Base-by-base conservation (phyloP, 2,329 filamentous ascomycete species). In the Herpotrichia juniperi region DNA sequence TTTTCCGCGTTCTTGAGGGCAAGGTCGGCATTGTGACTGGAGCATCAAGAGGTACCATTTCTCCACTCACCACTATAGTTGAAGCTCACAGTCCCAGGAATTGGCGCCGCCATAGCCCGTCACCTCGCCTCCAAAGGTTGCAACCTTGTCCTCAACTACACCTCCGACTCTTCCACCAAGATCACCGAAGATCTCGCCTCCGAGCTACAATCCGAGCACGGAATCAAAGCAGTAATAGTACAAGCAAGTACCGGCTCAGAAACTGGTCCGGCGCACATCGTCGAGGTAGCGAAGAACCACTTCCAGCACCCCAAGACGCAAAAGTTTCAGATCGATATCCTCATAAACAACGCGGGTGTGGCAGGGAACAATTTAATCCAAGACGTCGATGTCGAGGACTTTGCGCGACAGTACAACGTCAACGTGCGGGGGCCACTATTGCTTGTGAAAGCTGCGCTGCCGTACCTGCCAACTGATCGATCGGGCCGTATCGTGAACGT, bases 261-360 rank as follows among this genome's bases (percentile, higher is more conserved):
- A 28, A 79, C 79, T 6, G 86, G 86, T 1, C 85, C 87, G 2
- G 76, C 80, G 5, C 75, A 82, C 35, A 80, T 91, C 46, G 73
- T 92, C 59, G 74, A 78, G 21, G 80, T 81, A 0, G 81, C 85
- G 4, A 81, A 83, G 61, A 79, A 84, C 58, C 78, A 85, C 66
- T 87, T 89, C 74, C 69, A 80, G 8, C 71, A 74, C 57, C 78
- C 81, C 24, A 79, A 81, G 62, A 79, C 76, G 56, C 73, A 74
- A 53, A 77, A 78, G 49, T 84, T 91, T 69, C 84, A 87, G 64
- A 82, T 96, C 66, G 90, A 96, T 75, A 90, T 96, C 55, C 78
- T 96, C 47, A 79, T 96, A 78, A 96, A 96, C 82, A 96, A 96
- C 72, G 91, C 92, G 25, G 92, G 90, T 22, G 77, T 84, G 2